Percentiles rank a stretch among this genome's conserved stretches.
phyloP scores from a whole-genome alignment of 73 alveolate genomes.

The Paramecium pentaurelia region DNA sequence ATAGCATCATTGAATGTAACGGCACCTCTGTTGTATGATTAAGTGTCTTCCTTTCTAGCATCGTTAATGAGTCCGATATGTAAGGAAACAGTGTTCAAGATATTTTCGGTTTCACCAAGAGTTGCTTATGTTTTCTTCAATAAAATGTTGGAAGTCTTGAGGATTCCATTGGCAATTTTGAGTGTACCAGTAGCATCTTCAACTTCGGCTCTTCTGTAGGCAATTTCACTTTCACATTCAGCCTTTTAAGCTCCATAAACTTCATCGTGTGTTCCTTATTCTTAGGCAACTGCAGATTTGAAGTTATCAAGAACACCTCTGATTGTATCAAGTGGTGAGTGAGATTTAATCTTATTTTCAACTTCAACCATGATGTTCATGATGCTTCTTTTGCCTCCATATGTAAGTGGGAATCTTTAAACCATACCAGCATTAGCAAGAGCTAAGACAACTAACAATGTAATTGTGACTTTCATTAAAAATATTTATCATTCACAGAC shows the following conservation, averaged over 20 bases:
- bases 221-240: constrained; percentile 39
- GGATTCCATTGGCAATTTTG: constrained; percentile 33
- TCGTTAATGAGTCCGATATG: constrained; percentile 43
- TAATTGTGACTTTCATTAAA: neutral
- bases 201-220: constrained; percentile 42
- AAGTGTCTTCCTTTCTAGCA: constrained; percentile 39
- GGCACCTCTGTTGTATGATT: constrained; percentile 53
- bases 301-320: constrained; percentile 19
- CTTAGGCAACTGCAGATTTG: constrained; percentile 11
- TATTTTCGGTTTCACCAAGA: neutral
- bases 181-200: constrained; percentile 24
- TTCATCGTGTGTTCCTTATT: constrained; percentile 42
- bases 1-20: constrained; percentile 51
- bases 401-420: neutral
- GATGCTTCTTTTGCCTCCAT: constrained; percentile 18
- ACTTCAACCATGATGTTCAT: constrained; percentile 45
- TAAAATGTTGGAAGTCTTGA: constrained; percentile 30
- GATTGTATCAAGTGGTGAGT: constrained; percentile 40
- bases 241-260: constrained; percentile 20
- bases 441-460: constrained; percentile 27
- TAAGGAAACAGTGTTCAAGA: neutral
- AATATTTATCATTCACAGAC: neutral
- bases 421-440: constrained; percentile 43
- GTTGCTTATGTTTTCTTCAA: constrained; percentile 27
- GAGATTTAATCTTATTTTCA: constrained; percentile 27